Conservation (phyloP, 352 stramenopile species). For the Pythium rhizo-oryzae region DNA sequence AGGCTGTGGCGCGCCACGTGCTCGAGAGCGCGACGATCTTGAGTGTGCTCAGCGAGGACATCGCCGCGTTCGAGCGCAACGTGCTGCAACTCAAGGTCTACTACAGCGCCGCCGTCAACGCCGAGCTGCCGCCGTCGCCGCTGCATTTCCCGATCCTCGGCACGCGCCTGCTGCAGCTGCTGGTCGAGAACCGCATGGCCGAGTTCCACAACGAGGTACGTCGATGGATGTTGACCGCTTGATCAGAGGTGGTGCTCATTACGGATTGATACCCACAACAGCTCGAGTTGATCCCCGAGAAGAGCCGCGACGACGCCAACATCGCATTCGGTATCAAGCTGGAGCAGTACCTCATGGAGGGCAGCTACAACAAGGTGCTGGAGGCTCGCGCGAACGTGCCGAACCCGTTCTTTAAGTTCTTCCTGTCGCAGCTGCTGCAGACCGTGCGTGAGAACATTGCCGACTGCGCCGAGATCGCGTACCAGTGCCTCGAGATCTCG, state of each 20-base stretch:
- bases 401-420: conserved; percentile 93
- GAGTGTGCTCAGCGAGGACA: conserved; percentile 86
- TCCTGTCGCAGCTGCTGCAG: conserved; percentile 92
- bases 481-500: conserved; percentile 84
- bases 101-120: conserved; percentile 50
- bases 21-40: conserved; percentile 90
- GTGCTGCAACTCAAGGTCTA: conserved; percentile 91
- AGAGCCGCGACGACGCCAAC: conserved; percentile 80
- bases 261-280: conserved; percentile 11
- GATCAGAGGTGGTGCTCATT: no score
- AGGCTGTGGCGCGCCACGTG: conserved; percentile 81
- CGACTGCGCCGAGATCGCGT: conserved; percentile 95
- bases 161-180: conserved; percentile 87
- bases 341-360: conserved; percentile 94
- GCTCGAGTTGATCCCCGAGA: conserved; percentile 87
- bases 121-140: conserved; percentile 56
- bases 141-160: conserved; percentile 89
- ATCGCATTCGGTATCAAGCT: conserved; percentile 90
- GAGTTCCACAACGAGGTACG: conserved; percentile 92
- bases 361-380: conserved; percentile 94
- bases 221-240: not conserved
- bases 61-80: conserved; percentile 84
- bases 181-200: conserved; percentile 93
- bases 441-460: conserved; percentile 96
- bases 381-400: conserved; percentile 88